A percentile compares a stretch with the other conserved stretches of the same genome.
Conservation (phyloP, 108 stramenopile genomes). For the Stephanodiscus minutulus region DNA sequence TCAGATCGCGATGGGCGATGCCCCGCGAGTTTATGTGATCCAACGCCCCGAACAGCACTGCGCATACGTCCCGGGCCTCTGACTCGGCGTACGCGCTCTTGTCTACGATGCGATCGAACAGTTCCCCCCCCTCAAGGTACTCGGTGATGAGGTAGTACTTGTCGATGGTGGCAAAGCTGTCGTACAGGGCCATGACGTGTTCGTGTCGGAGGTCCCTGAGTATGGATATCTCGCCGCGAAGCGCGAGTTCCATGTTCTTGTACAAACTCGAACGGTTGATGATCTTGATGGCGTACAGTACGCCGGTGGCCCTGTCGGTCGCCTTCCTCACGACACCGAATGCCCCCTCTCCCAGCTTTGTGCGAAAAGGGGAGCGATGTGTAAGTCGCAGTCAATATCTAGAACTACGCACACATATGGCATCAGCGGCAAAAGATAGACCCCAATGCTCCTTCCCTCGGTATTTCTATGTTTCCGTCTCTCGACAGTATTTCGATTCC, state of each 20-base stretch:
- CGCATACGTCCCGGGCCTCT: conserved; percentile 91
- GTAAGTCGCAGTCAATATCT: not conserved
- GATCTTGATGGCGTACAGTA: conserved; percentile 66
- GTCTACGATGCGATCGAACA: conserved; percentile 93
- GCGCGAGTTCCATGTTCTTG: conserved; percentile 20
- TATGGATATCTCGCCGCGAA: conserved; percentile 67
- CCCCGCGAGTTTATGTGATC: conserved; percentile 81
- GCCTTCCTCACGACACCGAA: conserved; percentile 65
- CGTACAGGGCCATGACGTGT: conserved; percentile 82
- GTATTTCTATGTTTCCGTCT: not conserved
- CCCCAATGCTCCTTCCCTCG: too few relatives aligned
- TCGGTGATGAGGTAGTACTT: conserved; percentile 76
- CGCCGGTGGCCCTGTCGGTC: conserved; percentile 48
- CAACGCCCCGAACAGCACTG: conserved; percentile 83
- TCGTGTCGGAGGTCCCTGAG: conserved; percentile 71
- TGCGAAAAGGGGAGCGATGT: not conserved
- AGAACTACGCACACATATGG: too few relatives aligned
- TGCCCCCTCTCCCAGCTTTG: conserved; percentile 73
- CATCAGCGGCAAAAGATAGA: too few relatives aligned
- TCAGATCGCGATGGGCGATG: conserved; percentile 90
- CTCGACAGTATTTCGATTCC: too few relatives aligned
- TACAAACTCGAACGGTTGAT: conserved; percentile 54
- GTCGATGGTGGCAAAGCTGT: conserved; percentile 70
- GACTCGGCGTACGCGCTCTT: conserved; percentile 94
- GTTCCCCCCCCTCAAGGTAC: conserved; percentile 81